Base-by-base conservation (phyloP, 2,329 filamentous ascomycete genomes). In the Apiospora hydei region DNA sequence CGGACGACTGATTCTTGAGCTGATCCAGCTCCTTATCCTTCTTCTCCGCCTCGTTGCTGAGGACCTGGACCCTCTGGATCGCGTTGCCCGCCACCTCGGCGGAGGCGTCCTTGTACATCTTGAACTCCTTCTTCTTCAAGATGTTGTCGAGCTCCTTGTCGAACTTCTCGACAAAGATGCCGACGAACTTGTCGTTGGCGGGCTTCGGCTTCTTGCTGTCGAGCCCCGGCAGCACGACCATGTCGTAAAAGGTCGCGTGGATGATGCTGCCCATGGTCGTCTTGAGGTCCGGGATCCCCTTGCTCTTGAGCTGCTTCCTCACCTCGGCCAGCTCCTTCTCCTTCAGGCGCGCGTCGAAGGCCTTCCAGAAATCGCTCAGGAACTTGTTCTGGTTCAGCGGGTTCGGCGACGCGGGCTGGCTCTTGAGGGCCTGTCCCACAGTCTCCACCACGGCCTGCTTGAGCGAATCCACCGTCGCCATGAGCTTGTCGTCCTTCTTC, bases 401-500 rank as follows among this genome's bases (percentile, higher is more conserved):
- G 18, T 24, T 14, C 44, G 16, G 44, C 44, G 4, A 14, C 44
- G 44, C 57, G 7, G 53, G 30, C 30, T 64, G 53, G 16, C 21
- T 7, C 18, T 41, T 13, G 1, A 64, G 18, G 41, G 8, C 10
- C n/a, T 13, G 34, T 4, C n/a, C 57, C 18, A 64, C 34, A 4
- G 41, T 13, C 3, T 34, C 30, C 18, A 5, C 6, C 1, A 34
- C 34, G 34, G 34, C 57, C 34, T 41, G 41, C 11, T 24, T 64
- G 34, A 64, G 34, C 7, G 41, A 34, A 8, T 3, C 57, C 18
- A 64, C 57, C 1, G 8, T 41, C 10, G 4, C 34, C 3, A 18
- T 11, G 18, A 64, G 30, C 34, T 64, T 64, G 57, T 64, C 34
- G 57, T 64, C 57, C 21, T 38, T 21, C 30, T 41, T 64, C 57